These are phyloP conservation scores for Andrographis paniculata DNA, from an alignment of 305 asterid genomes.

Conservation along the genomic window DNA sequence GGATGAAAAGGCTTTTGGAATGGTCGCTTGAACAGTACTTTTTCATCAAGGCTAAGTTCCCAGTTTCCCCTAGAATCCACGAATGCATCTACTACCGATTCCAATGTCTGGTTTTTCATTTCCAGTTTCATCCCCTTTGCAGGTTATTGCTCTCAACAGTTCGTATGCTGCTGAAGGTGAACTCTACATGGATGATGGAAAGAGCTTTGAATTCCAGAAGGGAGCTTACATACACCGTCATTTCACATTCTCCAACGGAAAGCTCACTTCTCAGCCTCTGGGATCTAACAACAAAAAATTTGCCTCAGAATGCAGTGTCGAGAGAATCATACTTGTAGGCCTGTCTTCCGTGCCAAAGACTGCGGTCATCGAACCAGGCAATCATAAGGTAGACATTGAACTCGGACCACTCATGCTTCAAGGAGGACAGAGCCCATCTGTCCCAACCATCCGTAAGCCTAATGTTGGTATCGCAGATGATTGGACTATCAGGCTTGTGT, in stretches of 20 bases:
- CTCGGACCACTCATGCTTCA: background rate
- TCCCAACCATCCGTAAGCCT: conserved; percentile 1
- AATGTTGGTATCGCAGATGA: background rate
- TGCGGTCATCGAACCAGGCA: background rate
- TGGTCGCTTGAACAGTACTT: too few relatives aligned
- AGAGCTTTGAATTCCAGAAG: conserved; percentile 74
- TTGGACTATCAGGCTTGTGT: background rate
- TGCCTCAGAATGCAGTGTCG: background rate
- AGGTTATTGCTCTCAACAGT: conserved; percentile 86
- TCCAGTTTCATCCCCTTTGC: conserved; percentile 11
- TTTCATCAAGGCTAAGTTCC: too few relatives aligned
- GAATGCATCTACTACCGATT: too few relatives aligned
- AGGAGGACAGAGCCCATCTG: background rate
- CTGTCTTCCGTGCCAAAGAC: background rate
- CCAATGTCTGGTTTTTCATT: conserved; percentile 2
- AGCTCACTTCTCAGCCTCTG: background rate
- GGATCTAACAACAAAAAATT: background rate
- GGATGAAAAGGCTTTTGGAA: too few relatives aligned
- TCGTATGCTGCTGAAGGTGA: conserved; percentile 90
- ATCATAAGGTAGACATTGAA: background rate
- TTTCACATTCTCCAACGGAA: conserved; percentile 50
- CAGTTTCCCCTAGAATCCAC: too few relatives aligned
- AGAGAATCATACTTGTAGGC: background rate
- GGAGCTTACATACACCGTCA: conserved; percentile 79
- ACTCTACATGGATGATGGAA: conserved; percentile 86